Evolutionary conservation across 805 yeast species (phyloP).

Genomic region (Nakazawaea siamensis): DNA sequence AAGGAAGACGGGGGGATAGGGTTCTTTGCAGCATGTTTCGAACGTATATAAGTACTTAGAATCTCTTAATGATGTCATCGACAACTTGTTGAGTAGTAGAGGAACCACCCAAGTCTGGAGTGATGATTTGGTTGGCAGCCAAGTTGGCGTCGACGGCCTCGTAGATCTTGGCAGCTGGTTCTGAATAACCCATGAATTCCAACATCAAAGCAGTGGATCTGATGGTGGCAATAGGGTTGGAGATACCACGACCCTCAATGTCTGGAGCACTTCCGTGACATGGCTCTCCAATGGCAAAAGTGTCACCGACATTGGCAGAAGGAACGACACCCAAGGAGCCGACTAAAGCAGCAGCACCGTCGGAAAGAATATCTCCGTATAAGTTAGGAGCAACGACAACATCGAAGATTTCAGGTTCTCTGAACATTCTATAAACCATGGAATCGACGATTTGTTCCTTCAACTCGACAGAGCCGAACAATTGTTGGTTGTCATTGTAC

Average conservation of each 20-base stretch:
- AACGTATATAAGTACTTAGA: slow-evolving; percentile 25
- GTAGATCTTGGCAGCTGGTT: slow-evolving; percentile 88
- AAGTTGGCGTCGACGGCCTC: slow-evolving; percentile 92
- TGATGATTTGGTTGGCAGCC: slow-evolving; percentile 65
- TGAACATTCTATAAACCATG: slow-evolving; percentile 98
- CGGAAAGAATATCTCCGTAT: slow-evolving; percentile 94
- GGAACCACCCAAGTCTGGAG: slow-evolving; percentile 94
- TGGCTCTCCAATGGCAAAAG: slow-evolving; percentile 97
- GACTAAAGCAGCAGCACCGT: slow-evolving; percentile 97
- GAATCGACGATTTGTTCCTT: slow-evolving; percentile 98
- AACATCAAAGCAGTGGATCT: slow-evolving; percentile 96
- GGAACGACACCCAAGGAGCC: slow-evolving; percentile 98
- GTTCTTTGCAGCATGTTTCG: slow-evolving; percentile 91
- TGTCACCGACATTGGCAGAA: slow-evolving; percentile 94
- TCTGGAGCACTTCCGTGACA: slow-evolving; percentile 99
- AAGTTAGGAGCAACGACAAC: slow-evolving; percentile 98
- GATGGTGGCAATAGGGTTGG: slow-evolving; percentile 97
- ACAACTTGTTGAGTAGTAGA: slow-evolving; percentile 82
- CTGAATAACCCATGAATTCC: slow-evolving; percentile 88
- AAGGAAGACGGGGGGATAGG: slow-evolving; percentile 97
- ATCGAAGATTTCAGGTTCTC: slow-evolving; percentile 96
- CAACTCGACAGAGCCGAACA: slow-evolving; percentile 54
- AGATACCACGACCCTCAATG: slow-evolving; percentile 89
- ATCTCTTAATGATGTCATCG: slow-evolving; percentile 64
- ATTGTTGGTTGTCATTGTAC: slow-evolving; percentile 47